Base-by-base conservation (phyloP, 1,284 basidiomycete genomes). In the Boletellus sp. region DNA sequence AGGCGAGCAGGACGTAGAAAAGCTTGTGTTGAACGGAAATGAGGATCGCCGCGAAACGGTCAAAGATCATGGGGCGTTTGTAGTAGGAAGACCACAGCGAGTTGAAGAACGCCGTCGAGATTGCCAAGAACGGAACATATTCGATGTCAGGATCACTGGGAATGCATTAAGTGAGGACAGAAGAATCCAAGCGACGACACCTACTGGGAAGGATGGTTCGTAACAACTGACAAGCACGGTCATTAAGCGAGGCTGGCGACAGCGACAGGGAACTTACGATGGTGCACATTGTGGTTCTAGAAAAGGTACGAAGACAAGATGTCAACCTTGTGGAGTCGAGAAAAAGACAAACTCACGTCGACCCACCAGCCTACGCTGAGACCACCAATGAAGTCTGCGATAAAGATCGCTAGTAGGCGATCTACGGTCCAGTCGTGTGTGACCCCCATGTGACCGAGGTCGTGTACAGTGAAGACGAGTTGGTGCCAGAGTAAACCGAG, bases 321-420 rank as follows among this genome's bases (percentile, higher is more conserved):
- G 40, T 58, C 19, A 51, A 52, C 32, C 5, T 30, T 22, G 26
- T 15, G 40, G 16, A 8, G 6, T 32, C 33, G 39, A 50, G 39
- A 19, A 56, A 54, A 45, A 53, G 55, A n/a, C 42, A 26, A 18
- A 82, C 90, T 76, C 58, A 93, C 91, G 70, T 97, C 84, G 52
- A 94, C 93, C 96, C 96, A 99, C 97, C 96, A 99, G 37, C 93
- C 90, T 36, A 97, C 80, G 66, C 93, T 96, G 49, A 99, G 75
- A 2, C 96, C 96, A 19, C 95, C 95, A 48, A 96, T 76, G 63
- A 89, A 93, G 70, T 94, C 82, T 1, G 91, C 89, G 51, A 96
- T 77, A n/a, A 87, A 66, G 52, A 90, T 93, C 18, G 84, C 89
- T 49, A 96, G 74, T 44, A 93, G 62, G 35, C 95, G 83, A 68